Percentiles rank a stretch among this genome's conserved stretches.
Conservation (phyloP, 2,329 filamentous ascomycete species). For the Aureobasidium sp. region DNA sequence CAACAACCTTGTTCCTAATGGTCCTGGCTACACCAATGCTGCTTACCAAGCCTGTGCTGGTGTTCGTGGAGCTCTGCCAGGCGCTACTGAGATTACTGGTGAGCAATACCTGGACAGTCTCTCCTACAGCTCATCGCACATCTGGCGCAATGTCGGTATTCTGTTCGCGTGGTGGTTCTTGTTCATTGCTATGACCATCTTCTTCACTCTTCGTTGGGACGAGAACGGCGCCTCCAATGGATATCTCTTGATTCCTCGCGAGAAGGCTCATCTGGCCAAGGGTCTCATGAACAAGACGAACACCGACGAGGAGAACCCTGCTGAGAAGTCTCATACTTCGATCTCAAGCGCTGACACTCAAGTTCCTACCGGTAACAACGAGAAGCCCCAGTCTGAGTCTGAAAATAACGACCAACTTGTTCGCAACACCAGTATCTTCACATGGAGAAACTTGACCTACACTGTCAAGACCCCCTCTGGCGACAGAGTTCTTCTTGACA, state of each 20-base stretch:
- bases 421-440: conserved; percentile 43
- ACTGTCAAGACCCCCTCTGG: conserved; percentile 49
- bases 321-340: conserved; percentile 19
- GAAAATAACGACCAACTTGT: conserved; percentile 17
- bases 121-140: conserved; percentile 38
- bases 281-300: conserved; percentile 35
- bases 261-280: conserved; percentile 40
- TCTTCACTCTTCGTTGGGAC: conserved; percentile 52
- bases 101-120: conserved; percentile 54
- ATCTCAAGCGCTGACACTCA: conserved; percentile 10
- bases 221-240: conserved; percentile 46
- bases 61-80: conserved; percentile 51
- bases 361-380: not conserved
- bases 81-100: conserved; percentile 49
- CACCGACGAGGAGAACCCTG: conserved; percentile 36
- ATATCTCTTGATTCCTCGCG: conserved; percentile 55
- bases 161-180: conserved; percentile 57
- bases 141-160: conserved; percentile 59
- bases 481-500: conserved; percentile 45
- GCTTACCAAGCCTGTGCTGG: conserved; percentile 34
- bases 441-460: conserved; percentile 82
- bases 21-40: conserved; percentile 34
- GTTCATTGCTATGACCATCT: conserved; percentile 52
- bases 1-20: conserved; percentile 32
- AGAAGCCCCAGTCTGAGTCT: conserved; percentile 1